A percentile compares a stretch with the other conserved stretches of the same genome.
These are phyloP conservation scores for Cajanus cajan DNA, from an alignment of 306 rosid genomes.

Conservation along the genomic window DNA sequence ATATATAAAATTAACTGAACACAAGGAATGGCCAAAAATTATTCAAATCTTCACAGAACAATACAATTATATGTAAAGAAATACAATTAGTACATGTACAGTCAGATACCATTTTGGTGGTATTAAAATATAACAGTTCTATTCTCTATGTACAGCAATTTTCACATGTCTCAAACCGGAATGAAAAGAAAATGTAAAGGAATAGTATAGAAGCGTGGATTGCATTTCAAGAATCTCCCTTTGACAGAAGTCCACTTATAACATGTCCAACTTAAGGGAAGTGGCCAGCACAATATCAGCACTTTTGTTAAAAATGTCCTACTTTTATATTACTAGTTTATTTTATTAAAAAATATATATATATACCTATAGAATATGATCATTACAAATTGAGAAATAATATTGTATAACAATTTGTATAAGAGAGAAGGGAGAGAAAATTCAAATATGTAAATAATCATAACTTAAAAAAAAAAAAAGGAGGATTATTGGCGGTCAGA, in stretches of 20 bases:
- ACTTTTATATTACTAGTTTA: neutral
- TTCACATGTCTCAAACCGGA: neutral
- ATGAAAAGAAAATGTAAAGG: neutral
- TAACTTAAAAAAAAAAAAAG: no score
- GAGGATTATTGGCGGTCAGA: no score
- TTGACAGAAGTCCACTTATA: neutral
- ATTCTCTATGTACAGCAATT: neutral
- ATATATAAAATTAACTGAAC: neutral
- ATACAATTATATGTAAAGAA: no score
- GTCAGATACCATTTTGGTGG: slow-evolving; percentile 26
- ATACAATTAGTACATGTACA: neutral
- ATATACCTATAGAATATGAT: no score
- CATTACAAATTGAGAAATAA: no score
- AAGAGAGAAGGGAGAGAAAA: no score
- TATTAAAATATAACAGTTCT: neutral
- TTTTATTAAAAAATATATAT: no score
- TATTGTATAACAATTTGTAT: no score
- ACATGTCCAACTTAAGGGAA: neutral
- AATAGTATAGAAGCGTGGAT: no score
- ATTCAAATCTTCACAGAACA: neutral
- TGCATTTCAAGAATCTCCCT: neutral
- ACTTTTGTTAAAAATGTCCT: neutral
- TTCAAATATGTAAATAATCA: no score
- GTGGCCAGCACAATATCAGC: neutral
- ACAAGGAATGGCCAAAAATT: neutral